These are phyloP conservation scores for Aspergillus niger DNA, from an alignment of 2,329 filamentous ascomycete species.

Conservation along the genomic window DNA sequence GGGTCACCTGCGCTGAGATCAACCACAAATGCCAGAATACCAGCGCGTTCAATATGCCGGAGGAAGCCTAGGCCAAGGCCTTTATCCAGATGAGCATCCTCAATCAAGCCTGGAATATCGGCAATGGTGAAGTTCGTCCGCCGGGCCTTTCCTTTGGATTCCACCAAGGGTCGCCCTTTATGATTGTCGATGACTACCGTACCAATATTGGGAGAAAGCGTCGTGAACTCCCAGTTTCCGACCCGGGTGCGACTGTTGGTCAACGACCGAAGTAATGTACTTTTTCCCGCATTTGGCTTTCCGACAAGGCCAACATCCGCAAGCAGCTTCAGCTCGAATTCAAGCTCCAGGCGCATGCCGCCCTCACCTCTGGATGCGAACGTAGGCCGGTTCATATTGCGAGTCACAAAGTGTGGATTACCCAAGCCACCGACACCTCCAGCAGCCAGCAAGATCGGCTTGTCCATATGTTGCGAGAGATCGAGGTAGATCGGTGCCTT, in stretches of 20 bases:
- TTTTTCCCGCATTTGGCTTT: slow-evolving; percentile 94
- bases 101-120: slow-evolving; percentile 91
- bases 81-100: slow-evolving; percentile 87
- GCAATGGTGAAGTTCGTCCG: slow-evolving; percentile 88
- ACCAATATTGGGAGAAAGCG: slow-evolving; percentile 89
- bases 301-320: slow-evolving; percentile 95
- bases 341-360: slow-evolving; percentile 74
- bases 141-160: slow-evolving; percentile 53
- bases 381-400: slow-evolving; percentile 72
- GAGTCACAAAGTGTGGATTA: slow-evolving; percentile 88
- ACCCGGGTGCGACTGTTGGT: slow-evolving; percentile 87
- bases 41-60: slow-evolving; percentile 89
- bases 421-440: slow-evolving; percentile 88
- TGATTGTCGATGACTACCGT: slow-evolving; percentile 91
- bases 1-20: slow-evolving; percentile 81
- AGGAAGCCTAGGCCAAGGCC: slow-evolving; percentile 90
- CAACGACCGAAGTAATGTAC: slow-evolving; percentile 82
- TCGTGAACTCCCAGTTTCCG: slow-evolving; percentile 96
- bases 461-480: slow-evolving; percentile 73
- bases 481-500: slow-evolving; percentile 71
- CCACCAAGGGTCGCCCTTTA: slow-evolving; percentile 68
- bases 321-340: slow-evolving; percentile 90
- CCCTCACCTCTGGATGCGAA: slow-evolving; percentile 86
- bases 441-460: slow-evolving; percentile 80
- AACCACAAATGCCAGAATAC: slow-evolving; percentile 89